phyloP scores from a whole-genome alignment of 2,329 filamentous ascomycete genomes.

The Alternaria triticina region DNA sequence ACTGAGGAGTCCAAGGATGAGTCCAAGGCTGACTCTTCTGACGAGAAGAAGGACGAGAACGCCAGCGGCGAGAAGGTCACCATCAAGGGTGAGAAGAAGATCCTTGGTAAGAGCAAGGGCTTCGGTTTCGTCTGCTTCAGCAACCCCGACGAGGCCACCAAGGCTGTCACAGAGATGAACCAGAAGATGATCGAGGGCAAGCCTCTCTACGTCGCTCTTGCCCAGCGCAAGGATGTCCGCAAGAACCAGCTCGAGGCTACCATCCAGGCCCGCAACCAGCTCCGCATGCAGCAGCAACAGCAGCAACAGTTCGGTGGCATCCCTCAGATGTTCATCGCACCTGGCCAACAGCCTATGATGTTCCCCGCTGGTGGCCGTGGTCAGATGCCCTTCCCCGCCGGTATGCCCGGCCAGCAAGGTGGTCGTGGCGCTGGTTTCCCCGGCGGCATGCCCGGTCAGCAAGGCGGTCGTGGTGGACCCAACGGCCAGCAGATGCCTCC shows the following conservation, averaged over 20 bases:
- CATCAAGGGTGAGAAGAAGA: slow-evolving; percentile 66
- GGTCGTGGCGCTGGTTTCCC: slow-evolving; percentile 88
- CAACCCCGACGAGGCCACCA: slow-evolving; percentile 98
- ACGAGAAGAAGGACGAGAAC: slow-evolving; percentile 64
- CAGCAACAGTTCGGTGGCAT: slow-evolving; percentile 60
- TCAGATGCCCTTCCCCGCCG: slow-evolving; percentile 66
- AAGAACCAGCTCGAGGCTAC: slow-evolving; percentile 99
- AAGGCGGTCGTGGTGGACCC: slow-evolving; percentile 85
- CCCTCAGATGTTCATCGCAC: slow-evolving; percentile 88
- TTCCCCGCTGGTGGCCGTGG: slow-evolving; percentile 64
- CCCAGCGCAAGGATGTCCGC: slow-evolving; percentile 99
- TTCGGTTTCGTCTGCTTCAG: slow-evolving; percentile 99
- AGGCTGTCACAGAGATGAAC: slow-evolving; percentile 99
- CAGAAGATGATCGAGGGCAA: slow-evolving; percentile 98
- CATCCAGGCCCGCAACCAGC: slow-evolving; percentile 98
- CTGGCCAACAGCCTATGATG: slow-evolving; percentile 74
- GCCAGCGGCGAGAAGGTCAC: slow-evolving; percentile 60
- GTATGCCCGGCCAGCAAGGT: slow-evolving; percentile 73
- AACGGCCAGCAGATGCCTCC: slow-evolving; percentile 80
- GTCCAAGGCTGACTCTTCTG: slow-evolving; percentile 64
- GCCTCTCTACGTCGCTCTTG: slow-evolving; percentile 95
- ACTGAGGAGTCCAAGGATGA: slow-evolving; percentile 67
- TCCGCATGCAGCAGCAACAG: slow-evolving; percentile 96
- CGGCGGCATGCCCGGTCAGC: slow-evolving; percentile 78
- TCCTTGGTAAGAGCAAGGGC: slow-evolving; percentile 97